These are phyloP conservation scores for Acer yangbiense DNA, from an alignment of 345 rosid genomes.

Conservation along the genomic window DNA sequence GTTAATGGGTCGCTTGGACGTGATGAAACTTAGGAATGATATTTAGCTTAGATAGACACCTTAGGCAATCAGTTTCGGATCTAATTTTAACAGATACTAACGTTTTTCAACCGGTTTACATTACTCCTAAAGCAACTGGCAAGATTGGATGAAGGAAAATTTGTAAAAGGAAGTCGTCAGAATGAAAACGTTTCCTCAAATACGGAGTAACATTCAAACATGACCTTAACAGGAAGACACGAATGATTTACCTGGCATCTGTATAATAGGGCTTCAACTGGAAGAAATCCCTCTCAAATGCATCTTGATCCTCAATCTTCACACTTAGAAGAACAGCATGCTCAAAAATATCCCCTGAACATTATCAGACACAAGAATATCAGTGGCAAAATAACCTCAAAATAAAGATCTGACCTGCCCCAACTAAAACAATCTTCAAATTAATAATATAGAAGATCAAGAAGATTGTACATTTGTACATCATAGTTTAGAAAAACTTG, in stretches of 20 bases:
- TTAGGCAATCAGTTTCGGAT: neutral
- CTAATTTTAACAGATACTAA: neutral
- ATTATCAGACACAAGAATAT: neutral
- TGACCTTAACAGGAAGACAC: neutral
- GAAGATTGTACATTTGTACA: neutral
- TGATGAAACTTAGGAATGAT: neutral
- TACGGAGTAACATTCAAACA: neutral
- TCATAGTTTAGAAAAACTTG: neutral
- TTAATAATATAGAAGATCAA: neutral
- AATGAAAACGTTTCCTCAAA: neutral
- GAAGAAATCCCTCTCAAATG: conserved; percentile 93
- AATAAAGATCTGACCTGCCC: neutral
- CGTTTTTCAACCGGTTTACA: neutral
- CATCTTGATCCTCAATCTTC: conserved; percentile 89
- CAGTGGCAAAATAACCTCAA: neutral
- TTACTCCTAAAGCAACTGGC: neutral
- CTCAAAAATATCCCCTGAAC: conserved; percentile 86
- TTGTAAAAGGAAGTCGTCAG: neutral
- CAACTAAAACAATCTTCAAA: neutral
- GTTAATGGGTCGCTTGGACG: neutral
- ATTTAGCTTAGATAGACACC: neutral
- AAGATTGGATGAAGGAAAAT: neutral
- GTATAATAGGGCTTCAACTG: conserved; percentile 95
- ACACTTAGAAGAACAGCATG: conserved; percentile 91
- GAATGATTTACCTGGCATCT: conserved; percentile 67